These are phyloP conservation scores for Saccharomyces hybrid DNA, from an alignment of 1,139 yeast genomes.

Conservation along the genomic window DNA sequence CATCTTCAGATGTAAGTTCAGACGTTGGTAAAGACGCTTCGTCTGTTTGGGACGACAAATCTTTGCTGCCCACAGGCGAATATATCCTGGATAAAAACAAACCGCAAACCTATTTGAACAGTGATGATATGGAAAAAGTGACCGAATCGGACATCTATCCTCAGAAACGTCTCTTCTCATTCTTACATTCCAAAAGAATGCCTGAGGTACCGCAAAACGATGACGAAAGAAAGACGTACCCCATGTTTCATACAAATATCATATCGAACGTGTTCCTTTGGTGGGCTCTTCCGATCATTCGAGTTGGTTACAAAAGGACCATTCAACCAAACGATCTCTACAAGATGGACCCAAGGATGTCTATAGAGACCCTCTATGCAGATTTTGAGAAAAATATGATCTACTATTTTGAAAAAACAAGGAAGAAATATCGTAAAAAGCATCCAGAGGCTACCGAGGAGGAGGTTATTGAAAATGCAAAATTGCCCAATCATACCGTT, in stretches of 20 bases:
- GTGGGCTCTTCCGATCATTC: constrained; percentile 56
- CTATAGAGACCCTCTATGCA: constrained; percentile 42
- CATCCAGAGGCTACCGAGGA: constrained; percentile 32
- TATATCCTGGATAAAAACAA: constrained; percentile 21
- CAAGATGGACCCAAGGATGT: constrained; percentile 43
- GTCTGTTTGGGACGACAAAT: neutral
- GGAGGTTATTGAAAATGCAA: constrained; percentile 27
- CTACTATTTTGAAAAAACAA: constrained; percentile 34
- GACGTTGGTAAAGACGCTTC: neutral
- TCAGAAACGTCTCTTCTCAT: constrained; percentile 37
- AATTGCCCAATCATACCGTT: constrained; percentile 39
- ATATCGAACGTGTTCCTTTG: constrained; percentile 40
- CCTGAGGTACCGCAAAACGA: constrained; percentile 47
- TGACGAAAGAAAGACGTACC: constrained; percentile 43
- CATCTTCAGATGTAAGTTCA: neutral
- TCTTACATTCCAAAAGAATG: constrained; percentile 36
- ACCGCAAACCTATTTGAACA: constrained; percentile 28
- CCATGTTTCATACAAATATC: constrained; percentile 34
- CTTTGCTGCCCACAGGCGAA: constrained; percentile 16
- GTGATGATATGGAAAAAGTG: constrained; percentile 29
- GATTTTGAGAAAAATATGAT: constrained; percentile 37
- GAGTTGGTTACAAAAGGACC: constrained; percentile 61
- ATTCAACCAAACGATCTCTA: constrained; percentile 57
- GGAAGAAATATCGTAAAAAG: constrained; percentile 20
- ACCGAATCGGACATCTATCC: constrained; percentile 30